These are phyloP conservation scores for Kluyveromyces lactis DNA, from an alignment of 805 yeast genomes.

Conservation along the genomic window DNA sequence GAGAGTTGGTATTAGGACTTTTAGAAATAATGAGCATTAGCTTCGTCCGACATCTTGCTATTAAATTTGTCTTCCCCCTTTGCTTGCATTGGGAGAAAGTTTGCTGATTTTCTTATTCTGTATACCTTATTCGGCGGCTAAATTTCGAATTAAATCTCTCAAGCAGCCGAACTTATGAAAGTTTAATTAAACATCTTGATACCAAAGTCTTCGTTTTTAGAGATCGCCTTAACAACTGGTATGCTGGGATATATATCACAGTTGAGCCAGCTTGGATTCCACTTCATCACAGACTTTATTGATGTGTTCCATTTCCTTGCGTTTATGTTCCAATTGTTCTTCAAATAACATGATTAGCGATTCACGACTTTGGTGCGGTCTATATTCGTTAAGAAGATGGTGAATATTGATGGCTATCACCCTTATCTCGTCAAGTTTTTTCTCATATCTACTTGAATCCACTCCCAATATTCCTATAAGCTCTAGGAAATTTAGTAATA, in stretches of 20 bases:
- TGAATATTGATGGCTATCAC: slow-evolving; percentile 81
- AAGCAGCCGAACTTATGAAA: no score
- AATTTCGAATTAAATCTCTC: no score
- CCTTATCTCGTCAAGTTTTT: slow-evolving; percentile 71
- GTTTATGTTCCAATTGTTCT: slow-evolving; percentile 60
- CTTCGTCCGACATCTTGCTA: no score
- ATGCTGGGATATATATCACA: slow-evolving; percentile 24
- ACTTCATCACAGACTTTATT: slow-evolving; percentile 35
- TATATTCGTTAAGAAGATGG: slow-evolving; percentile 81
- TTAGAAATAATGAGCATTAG: no score
- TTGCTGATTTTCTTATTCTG: no score
- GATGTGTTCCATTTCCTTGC: slow-evolving; percentile 41
- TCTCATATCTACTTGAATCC: slow-evolving; percentile 56
- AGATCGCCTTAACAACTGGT: no score
- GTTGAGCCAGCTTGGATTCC: slow-evolving; percentile 27
- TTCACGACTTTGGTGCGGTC: slow-evolving; percentile 94
- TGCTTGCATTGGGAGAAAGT: no score
- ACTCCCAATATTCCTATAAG: slow-evolving; percentile 68
- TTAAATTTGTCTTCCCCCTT: no score
- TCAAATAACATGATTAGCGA: slow-evolving; percentile 67
- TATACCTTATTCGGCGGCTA: no score
- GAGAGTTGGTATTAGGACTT: no score
- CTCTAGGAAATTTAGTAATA: slow-evolving; percentile 73
- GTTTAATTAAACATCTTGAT: no score
- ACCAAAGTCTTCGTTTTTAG: no score